phyloP scores from a whole-genome alignment of 2,329 filamentous ascomycete species.

The Ophiosphaerella korrae region DNA sequence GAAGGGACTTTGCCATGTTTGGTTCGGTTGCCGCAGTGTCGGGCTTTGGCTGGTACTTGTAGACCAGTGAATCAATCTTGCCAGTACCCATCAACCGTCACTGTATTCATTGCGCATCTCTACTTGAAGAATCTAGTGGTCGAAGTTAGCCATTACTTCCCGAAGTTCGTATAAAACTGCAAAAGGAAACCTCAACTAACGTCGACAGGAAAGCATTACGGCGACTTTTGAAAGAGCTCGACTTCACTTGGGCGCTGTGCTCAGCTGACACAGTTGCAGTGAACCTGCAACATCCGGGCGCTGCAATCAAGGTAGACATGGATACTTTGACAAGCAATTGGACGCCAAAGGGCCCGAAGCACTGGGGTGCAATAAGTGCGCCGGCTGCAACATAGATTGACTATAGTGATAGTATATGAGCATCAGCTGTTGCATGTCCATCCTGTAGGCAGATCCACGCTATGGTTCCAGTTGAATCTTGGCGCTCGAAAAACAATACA shows the following conservation, averaged over 20 bases:
- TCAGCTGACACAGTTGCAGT: conserved; percentile 43
- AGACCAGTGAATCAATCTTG: background rate
- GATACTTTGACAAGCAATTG: conserved; percentile 21
- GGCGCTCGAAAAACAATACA: conserved; percentile 34
- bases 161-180: conserved; percentile 15
- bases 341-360: conserved; percentile 12
- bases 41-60: background rate
- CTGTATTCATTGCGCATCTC: background rate
- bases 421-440: conserved; percentile 12
- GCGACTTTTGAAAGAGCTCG: conserved; percentile 26
- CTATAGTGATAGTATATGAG: conserved; percentile 11
- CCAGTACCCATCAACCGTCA: background rate
- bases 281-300: conserved; percentile 39
- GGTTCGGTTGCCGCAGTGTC: background rate
- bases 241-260: conserved; percentile 32
- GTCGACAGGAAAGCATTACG: conserved; percentile 22
- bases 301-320: conserved; percentile 4
- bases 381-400: conserved; percentile 19
- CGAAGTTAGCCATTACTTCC: conserved; percentile 11
- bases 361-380: conserved; percentile 24
- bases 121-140: background rate
- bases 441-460: conserved; percentile 15
- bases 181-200: conserved; percentile 12
- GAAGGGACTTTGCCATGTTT: background rate
- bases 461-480: conserved; percentile 15